Conservation (phyloP, 495 filamentous ascomycete genomes). For the Penicillium nucicola region DNA sequence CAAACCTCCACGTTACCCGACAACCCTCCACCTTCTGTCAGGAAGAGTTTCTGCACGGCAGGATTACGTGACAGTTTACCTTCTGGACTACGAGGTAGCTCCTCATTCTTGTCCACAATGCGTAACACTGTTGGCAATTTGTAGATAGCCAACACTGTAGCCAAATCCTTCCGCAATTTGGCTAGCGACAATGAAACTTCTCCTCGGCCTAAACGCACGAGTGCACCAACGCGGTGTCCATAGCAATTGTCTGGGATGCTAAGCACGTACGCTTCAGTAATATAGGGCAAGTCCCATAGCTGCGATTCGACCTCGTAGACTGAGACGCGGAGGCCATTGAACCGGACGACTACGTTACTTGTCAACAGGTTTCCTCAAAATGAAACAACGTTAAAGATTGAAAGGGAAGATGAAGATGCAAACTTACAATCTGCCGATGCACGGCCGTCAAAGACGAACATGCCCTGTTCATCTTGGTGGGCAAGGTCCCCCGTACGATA, state of each 20-base stretch:
- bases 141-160: conserved; percentile 28
- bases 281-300: conserved; percentile 31
- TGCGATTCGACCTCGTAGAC: conserved; percentile 40
- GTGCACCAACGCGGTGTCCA: conserved; percentile 34
- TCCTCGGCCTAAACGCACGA: conserved; percentile 8
- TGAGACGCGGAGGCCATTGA: conserved; percentile 41
- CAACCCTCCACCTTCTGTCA: not conserved
- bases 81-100: not conserved
- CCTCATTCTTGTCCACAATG: conserved; percentile 13
- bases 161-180: conserved; percentile 26
- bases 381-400: too few species aligned
- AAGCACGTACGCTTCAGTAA: conserved; percentile 40
- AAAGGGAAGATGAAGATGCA: too few species aligned
- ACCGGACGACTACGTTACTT: conserved; percentile 29
- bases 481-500: conserved; percentile 39
- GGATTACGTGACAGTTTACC: not conserved
- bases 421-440: conserved; percentile 27
- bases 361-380: too few species aligned
- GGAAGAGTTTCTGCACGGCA: not conserved
- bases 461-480: conserved; percentile 27
- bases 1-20: not conserved
- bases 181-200: conserved; percentile 20
- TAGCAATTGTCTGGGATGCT: conserved; percentile 37
- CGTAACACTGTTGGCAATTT: conserved; percentile 36
- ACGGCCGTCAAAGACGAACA: conserved; percentile 34